phyloP scores from a whole-genome alignment of 2,329 filamentous ascomycete species.

The Westerdykella ornata region DNA sequence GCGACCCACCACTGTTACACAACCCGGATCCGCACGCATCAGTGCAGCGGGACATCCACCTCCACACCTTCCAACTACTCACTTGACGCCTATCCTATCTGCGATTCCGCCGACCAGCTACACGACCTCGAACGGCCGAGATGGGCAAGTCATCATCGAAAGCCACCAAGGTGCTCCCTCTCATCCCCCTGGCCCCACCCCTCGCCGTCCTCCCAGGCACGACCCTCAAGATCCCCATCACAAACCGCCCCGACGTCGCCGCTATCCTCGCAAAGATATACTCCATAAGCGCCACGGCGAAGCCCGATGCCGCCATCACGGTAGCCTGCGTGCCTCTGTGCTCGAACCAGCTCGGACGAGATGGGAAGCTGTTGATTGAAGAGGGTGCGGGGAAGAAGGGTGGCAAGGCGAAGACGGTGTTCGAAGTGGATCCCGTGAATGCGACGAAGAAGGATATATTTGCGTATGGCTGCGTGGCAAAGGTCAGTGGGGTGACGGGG shows the following conservation, averaged over 20 bases:
- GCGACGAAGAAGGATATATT: slow-evolving; percentile 60
- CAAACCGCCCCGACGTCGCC: slow-evolving; percentile 78
- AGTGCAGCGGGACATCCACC: neutral
- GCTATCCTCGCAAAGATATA: slow-evolving; percentile 82
- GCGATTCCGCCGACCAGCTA: neutral
- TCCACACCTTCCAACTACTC: neutral
- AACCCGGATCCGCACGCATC: neutral
- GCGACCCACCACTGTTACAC: neutral
- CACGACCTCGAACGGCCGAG: slow-evolving; percentile 4
- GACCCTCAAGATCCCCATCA: slow-evolving; percentile 75
- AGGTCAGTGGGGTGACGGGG: slow-evolving; percentile 46
- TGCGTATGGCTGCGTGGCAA: slow-evolving; percentile 66
- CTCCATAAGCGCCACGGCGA: slow-evolving; percentile 61
- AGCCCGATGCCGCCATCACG: slow-evolving; percentile 61
- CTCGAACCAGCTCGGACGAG: slow-evolving; percentile 60
- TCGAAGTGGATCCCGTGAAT: slow-evolving; percentile 48
- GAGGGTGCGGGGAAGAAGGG: slow-evolving; percentile 49
- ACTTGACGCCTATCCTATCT: neutral
- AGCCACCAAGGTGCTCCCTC: slow-evolving; percentile 50
- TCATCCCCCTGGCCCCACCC: slow-evolving; percentile 76
- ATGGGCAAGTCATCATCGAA: slow-evolving; percentile 36
- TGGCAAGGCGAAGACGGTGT: slow-evolving; percentile 13
- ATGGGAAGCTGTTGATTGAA: slow-evolving; percentile 70
- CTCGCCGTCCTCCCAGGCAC: slow-evolving; percentile 80
- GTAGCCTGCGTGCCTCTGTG: slow-evolving; percentile 83